Evolutionary conservation across 495 filamentous ascomycete species (phyloP).

Genomic region (Xylaria grammica): DNA sequence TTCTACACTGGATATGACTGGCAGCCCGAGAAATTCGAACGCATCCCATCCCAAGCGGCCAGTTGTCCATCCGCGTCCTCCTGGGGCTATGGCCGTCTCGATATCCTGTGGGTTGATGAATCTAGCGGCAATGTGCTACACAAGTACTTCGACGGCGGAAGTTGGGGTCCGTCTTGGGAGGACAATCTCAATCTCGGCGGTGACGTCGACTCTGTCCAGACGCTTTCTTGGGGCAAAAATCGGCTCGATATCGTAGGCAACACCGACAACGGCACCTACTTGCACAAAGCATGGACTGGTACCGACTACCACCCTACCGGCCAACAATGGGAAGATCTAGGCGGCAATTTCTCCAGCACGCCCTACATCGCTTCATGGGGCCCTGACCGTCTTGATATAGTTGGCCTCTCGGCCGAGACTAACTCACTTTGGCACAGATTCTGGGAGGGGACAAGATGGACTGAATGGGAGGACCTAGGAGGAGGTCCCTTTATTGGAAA

Average conservation of each 20-base stretch:
- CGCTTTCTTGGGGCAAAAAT: conserved; percentile 6
- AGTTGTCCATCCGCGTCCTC: conserved; percentile 9
- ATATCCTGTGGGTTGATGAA: conserved; percentile 10
- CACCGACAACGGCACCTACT: conserved; percentile 2
- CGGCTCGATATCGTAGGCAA: conserved; percentile 14
- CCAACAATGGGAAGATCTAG: conserved; percentile 18
- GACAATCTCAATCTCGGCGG: conserved; percentile 3
- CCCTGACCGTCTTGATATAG: conserved; percentile 8
- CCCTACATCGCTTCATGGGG: conserved; percentile 13
- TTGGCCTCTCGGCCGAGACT: neutral
- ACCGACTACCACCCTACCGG: conserved; percentile 55
- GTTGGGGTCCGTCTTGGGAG: conserved; percentile 21
- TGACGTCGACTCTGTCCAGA: neutral
- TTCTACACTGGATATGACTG: conserved; percentile 22
- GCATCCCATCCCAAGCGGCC: neutral
- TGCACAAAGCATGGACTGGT: conserved; percentile 54
- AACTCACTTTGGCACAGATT: conserved; percentile 12
- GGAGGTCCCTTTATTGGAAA: conserved; percentile 13
- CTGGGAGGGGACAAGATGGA: conserved; percentile 13
- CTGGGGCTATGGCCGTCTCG: conserved; percentile 14
- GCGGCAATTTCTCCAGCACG: neutral
- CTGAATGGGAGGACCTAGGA: conserved; percentile 11
- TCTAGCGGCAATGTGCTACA: neutral
- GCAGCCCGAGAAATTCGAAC: conserved; percentile 19
- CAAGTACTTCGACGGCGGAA: conserved; percentile 13